Evolutionary conservation across 1,284 basidiomycete species (phyloP).

Genomic region (Caloboletus firmus): DNA sequence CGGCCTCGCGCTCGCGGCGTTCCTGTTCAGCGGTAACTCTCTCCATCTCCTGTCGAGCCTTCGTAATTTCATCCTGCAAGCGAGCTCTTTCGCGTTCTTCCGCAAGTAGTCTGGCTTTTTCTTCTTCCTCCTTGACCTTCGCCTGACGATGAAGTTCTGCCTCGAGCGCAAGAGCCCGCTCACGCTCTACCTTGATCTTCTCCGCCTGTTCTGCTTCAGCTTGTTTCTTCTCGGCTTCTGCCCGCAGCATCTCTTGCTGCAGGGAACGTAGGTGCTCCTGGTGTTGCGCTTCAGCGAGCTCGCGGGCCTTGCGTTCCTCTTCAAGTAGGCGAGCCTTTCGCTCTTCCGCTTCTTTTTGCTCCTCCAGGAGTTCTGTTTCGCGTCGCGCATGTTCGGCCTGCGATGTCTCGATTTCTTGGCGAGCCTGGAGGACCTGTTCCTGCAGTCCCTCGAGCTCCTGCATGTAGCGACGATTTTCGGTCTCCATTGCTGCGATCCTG

Average conservation of each 20-base stretch:
- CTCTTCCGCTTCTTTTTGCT: slow-evolving; percentile 27
- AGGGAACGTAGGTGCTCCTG: slow-evolving; percentile 31
- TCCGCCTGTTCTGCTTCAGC: slow-evolving; percentile 27
- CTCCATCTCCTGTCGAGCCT: slow-evolving; percentile 29
- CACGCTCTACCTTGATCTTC: slow-evolving; percentile 30
- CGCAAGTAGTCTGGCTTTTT: slow-evolving; percentile 18
- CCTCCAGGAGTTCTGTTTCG: slow-evolving; percentile 28
- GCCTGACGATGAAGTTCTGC: slow-evolving; percentile 29
- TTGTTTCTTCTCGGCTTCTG: slow-evolving; percentile 27
- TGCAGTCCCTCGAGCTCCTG: slow-evolving; percentile 29
- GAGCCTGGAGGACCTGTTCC: slow-evolving; percentile 31
- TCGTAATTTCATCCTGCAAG: slow-evolving; percentile 32
- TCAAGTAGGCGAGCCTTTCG: slow-evolving; percentile 29
- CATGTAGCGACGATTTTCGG: slow-evolving; percentile 21
- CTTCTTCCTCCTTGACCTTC: slow-evolving; percentile 30
- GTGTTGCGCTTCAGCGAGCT: slow-evolving; percentile 32
- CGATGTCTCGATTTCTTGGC: slow-evolving; percentile 31
- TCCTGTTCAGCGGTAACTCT: slow-evolving; percentile 25
- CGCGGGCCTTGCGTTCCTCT: slow-evolving; percentile 32
- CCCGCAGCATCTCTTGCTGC: slow-evolving; percentile 29
- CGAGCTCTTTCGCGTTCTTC: slow-evolving; percentile 32
- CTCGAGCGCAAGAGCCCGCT: slow-evolving; percentile 34
- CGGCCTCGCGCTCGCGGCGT: slow-evolving; percentile 29
- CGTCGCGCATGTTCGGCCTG: slow-evolving; percentile 32
- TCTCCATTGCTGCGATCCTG: slow-evolving; percentile 30